Conservation (phyloP, 2,329 filamentous ascomycete species). For the Fusarium avenaceum region DNA sequence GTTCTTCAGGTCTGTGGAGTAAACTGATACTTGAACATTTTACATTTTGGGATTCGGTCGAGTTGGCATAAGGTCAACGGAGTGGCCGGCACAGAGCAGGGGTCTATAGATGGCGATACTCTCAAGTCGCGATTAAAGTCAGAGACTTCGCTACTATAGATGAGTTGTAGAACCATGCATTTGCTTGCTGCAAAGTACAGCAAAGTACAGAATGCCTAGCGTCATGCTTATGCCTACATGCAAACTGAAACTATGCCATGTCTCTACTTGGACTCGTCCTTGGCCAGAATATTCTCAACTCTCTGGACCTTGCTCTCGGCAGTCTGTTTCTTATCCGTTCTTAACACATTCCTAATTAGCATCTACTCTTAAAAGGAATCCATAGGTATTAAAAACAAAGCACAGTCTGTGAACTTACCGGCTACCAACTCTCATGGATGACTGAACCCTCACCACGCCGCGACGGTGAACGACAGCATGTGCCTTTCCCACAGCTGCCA, state of each 20-base stretch:
- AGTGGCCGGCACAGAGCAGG: neutral
- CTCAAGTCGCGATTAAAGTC: neutral
- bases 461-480: conserved; percentile 81
- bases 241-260: too few relatives aligned
- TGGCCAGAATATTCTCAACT: conserved; percentile 65
- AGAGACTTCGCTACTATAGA: neutral
- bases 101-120: neutral
- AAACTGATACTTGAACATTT: too few relatives aligned
- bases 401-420: conserved; percentile 65
- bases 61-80: neutral
- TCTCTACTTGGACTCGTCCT: conserved; percentile 26
- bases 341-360: conserved; percentile 48
- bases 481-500: conserved; percentile 86
- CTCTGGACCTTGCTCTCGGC: conserved; percentile 83
- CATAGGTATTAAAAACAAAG: too few relatives aligned
- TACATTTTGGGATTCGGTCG: too few relatives aligned
- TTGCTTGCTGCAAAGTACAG: neutral
- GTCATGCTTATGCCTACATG: neutral
- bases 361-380: neutral
- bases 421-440: conserved; percentile 86
- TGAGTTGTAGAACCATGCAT: neutral
- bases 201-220: neutral
- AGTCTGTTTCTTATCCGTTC: conserved; percentile 88
- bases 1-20: too few relatives aligned
- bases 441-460: conserved; percentile 87